Conservation (phyloP, 2,329 filamentous ascomycete genomes). For the Cladosporium velox region DNA sequence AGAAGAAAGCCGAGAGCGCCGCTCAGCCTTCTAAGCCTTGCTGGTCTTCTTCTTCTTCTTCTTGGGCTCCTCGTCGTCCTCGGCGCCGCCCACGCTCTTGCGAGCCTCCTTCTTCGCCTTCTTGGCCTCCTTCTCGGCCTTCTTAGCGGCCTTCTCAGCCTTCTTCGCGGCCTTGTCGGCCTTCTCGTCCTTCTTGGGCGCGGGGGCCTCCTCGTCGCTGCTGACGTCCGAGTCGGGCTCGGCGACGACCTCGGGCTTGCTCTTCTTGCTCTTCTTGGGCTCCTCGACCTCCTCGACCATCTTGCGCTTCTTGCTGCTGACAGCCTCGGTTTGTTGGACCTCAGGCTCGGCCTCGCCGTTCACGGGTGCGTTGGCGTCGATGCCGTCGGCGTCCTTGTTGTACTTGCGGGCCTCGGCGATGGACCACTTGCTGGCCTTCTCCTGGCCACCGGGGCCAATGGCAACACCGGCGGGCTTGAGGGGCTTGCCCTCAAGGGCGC, state of each 20-base stretch:
- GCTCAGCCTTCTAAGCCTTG: slow-evolving; percentile 21
- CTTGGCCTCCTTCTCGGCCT: slow-evolving; percentile 58
- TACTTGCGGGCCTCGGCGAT: slow-evolving; percentile 93
- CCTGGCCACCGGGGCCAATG: slow-evolving; percentile 72
- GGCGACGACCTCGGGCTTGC: slow-evolving; percentile 24
- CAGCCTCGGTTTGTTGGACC: slow-evolving; percentile 40
- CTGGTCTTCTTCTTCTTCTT: slow-evolving; percentile 60
- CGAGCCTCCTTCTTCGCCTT: slow-evolving; percentile 44
- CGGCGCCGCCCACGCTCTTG: slow-evolving; percentile 41
- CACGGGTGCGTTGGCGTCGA: slow-evolving; percentile 65
- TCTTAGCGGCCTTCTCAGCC: slow-evolving; percentile 40
- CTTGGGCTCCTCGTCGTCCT: slow-evolving; percentile 53
- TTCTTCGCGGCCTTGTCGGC: slow-evolving; percentile 35
- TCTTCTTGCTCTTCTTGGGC: slow-evolving; percentile 20
- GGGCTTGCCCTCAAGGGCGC: slow-evolving; percentile 86
- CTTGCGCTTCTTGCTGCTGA: slow-evolving; percentile 43
- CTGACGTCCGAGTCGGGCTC: slow-evolving; percentile 27
- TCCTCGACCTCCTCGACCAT: slow-evolving; percentile 53
- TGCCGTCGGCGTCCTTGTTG: slow-evolving; percentile 88
- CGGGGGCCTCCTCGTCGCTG: slow-evolving; percentile 24
- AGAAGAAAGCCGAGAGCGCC: not conserved
- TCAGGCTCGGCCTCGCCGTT: slow-evolving; percentile 47
- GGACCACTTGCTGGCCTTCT: slow-evolving; percentile 74
- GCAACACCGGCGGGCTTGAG: slow-evolving; percentile 73
- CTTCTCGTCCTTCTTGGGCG: slow-evolving; percentile 36